Evolutionary conservation across 352 stramenopile species (phyloP).

Genomic region (Peronosclerospora sorghi): DNA sequence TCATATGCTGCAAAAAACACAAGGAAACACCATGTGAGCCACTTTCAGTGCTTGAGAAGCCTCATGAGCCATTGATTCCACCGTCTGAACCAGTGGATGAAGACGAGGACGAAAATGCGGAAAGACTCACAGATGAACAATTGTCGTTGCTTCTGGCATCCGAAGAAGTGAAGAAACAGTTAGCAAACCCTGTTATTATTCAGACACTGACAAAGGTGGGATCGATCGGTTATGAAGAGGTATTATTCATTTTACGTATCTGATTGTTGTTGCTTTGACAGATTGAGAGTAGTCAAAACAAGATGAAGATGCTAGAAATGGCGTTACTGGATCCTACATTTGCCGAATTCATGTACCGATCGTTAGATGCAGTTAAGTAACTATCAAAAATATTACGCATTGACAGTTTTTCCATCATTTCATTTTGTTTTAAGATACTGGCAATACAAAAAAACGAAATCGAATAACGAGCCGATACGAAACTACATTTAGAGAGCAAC

Average conservation of each 20-base stretch:
- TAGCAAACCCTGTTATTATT: slow-evolving; percentile 39
- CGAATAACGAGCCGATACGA: too few species aligned
- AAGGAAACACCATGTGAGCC: slow-evolving; percentile 53
- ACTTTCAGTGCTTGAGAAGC: slow-evolving; percentile 3
- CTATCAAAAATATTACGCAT: too few species aligned
- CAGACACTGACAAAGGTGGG: slow-evolving; percentile 41
- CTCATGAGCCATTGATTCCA: slow-evolving; percentile 3
- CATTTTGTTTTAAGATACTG: too few species aligned
- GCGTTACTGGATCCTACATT: slow-evolving; percentile 59
- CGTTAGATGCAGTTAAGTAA: slow-evolving; percentile 53
- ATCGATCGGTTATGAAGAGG: background rate
- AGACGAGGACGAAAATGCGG: slow-evolving; percentile 25
- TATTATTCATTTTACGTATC: background rate
- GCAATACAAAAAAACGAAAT: too few species aligned
- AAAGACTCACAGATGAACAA: slow-evolving; percentile 44
- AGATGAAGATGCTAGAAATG: slow-evolving; percentile 70
- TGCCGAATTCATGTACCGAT: slow-evolving; percentile 67
- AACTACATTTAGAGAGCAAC: too few species aligned
- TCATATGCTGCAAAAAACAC: slow-evolving; percentile 70
- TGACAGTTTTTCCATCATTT: too few species aligned
- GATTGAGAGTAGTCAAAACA: slow-evolving; percentile 53
- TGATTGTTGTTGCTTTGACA: slow-evolving; percentile 12
- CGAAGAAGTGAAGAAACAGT: slow-evolving; percentile 21
- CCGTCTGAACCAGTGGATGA: slow-evolving; percentile 4
- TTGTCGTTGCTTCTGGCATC: slow-evolving; percentile 31